Base-by-base conservation (phyloP, 768 basidiomycete species). In the Amanita pseudoporphyria region DNA sequence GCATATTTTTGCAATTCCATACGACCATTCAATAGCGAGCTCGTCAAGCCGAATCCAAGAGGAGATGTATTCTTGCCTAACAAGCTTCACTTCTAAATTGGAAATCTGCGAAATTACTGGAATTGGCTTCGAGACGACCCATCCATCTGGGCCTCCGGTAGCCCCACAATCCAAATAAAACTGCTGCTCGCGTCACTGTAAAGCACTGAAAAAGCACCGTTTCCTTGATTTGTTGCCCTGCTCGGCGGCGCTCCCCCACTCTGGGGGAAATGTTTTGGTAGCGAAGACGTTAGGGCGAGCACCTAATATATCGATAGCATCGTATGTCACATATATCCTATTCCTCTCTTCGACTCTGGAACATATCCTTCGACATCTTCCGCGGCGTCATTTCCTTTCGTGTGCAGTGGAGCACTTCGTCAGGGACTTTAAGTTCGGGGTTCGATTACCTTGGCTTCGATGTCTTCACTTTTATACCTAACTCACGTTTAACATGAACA, bases 271-370 rank as follows among this genome's bases (percentile, higher is more conserved):
- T 22, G n/a, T n/a, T n/a, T n/a, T n/a, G n/a, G n/a, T n/a, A 57
- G 57, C 2, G 53, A 45, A 44, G 49, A 55, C 24, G 52, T 52
- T 10, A 67, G 64, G 5, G 73, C 74, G 32, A 76, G 61, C 10
- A 77, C 70, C 71, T 73, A 76, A 56, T 84, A 81, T 31, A 84
- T 80, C n/a, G n/a, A n/a, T n/a, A n/a, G n/a, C n/a, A n/a, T n/a
- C n/a, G n/a, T n/a, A 52, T 79, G 77, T 9, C 60, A 58, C 9
- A 75, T 80, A 53, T 81, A 83, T 16, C 82, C 81, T 46, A 73
- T 73, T 9, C 71, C 64, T 47, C 79, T 71, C 16, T 78, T 67
- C 26, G 56, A 49, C 0, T 67, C 58, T 13, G 76, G 75, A 5
- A 79, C 81, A 59, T 71, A 84, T 7, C 74, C 71, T 6, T 64